Conservation (phyloP, 495 filamentous ascomycete genomes). For the Saxophila tyrrhenica region DNA sequence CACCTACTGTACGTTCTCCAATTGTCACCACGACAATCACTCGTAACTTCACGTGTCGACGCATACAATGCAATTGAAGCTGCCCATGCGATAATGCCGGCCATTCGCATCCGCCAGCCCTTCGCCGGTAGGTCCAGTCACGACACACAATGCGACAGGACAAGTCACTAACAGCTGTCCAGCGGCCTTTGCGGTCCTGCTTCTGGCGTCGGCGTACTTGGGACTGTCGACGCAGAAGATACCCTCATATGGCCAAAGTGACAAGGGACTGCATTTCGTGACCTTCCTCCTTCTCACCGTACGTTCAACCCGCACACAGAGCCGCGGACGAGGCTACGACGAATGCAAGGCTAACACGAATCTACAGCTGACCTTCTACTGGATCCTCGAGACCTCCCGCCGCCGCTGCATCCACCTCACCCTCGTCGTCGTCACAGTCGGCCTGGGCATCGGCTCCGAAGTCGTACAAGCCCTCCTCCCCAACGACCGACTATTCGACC, state of each 20-base stretch:
- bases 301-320: neutral
- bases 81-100: constrained; percentile 7
- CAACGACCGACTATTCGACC: constrained; percentile 70
- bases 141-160: neutral
- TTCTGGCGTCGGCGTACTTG: constrained; percentile 64
- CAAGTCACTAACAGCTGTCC: neutral
- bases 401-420: constrained; percentile 76
- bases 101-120: constrained; percentile 23
- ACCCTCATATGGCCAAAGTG: constrained; percentile 43
- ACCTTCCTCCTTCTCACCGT: constrained; percentile 82
- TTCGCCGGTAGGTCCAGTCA: constrained; percentile 16
- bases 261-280: constrained; percentile 80
- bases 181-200: constrained; percentile 70
- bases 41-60: neutral
- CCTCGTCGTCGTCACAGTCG: constrained; percentile 61
- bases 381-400: constrained; percentile 84
- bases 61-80: neutral
- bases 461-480: constrained; percentile 69
- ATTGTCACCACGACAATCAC: neutral
- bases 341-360: neutral
- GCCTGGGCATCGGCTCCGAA: constrained; percentile 73
- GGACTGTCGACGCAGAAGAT: constrained; percentile 48
- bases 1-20: no score
- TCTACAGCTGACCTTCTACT: constrained; percentile 68
- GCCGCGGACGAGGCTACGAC: neutral